These are phyloP conservation scores for Sporobolus alterniflorus DNA, from an alignment of 202 grass and related monocot genomes.

Conservation along the genomic window DNA sequence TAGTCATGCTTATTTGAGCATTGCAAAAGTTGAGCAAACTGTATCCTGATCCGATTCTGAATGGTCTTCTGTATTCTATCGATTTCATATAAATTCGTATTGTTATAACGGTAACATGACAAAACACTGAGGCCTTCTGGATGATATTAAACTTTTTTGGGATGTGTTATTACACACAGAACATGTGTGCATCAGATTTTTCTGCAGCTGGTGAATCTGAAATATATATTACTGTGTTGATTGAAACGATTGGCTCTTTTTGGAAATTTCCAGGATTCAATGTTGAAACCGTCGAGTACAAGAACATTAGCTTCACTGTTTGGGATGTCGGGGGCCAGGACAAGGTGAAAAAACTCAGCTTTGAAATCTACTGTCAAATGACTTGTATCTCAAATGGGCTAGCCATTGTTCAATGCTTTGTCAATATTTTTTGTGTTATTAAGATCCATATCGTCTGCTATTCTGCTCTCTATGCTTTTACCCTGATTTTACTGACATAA, in stretches of 20 bases:
- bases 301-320: slow-evolving; percentile 99
- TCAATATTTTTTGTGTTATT: background rate
- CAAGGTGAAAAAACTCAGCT: slow-evolving; percentile 62
- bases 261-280: slow-evolving; percentile 74
- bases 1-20: background rate
- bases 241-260: background rate
- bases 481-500: background rate
- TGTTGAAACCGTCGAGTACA: slow-evolving; percentile 98
- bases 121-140: background rate
- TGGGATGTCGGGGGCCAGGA: slow-evolving; percentile 99
- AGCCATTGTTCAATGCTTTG: background rate
- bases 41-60: background rate
- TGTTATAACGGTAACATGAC: background rate
- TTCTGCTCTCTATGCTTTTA: background rate
- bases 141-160: background rate
- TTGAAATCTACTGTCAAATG: background rate
- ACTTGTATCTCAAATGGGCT: background rate
- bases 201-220: background rate
- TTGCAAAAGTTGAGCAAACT: background rate
- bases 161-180: background rate
- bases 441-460: background rate
- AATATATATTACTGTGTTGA: background rate
- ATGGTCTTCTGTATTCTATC: background rate
- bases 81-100: background rate
- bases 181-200: background rate